Percentiles rank a stretch among this genome's conserved stretches.
These are phyloP conservation scores for Monascus ruber DNA, from an alignment of 2,329 filamentous ascomycete species.

Conservation along the genomic window DNA sequence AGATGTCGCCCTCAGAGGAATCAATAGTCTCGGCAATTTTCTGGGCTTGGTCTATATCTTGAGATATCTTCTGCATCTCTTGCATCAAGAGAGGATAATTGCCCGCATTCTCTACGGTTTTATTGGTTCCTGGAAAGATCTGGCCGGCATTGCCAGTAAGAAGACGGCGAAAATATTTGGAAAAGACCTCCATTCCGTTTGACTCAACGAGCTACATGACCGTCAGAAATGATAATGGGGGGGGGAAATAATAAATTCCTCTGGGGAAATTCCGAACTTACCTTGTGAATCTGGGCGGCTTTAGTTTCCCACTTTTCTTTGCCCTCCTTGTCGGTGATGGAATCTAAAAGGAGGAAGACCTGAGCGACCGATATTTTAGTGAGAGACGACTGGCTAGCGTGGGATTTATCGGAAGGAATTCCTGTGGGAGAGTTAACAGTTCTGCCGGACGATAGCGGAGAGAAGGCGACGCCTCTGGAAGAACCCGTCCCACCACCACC, in stretches of 20 bases:
- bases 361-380: slow-evolving; percentile 93
- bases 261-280: slow-evolving; percentile 34
- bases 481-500: slow-evolving; percentile 44
- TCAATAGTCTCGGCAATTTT: slow-evolving; percentile 93
- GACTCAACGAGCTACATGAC: slow-evolving; percentile 71
- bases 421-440: slow-evolving; percentile 43
- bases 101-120: slow-evolving; percentile 61
- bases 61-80: slow-evolving; percentile 77
- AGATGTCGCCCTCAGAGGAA: slow-evolving; percentile 79
- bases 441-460: slow-evolving; percentile 47
- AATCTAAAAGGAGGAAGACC: slow-evolving; percentile 85
- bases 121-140: slow-evolving; percentile 72
- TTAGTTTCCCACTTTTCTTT: slow-evolving; percentile 86
- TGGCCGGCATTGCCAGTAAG: slow-evolving; percentile 82
- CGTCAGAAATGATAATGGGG: not conserved
- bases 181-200: slow-evolving; percentile 98
- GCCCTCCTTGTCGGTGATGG: slow-evolving; percentile 88
- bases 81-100: slow-evolving; percentile 72
- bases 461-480: slow-evolving; percentile 47
- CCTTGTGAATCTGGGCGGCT: slow-evolving; percentile 83
- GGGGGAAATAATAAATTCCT: not conserved
- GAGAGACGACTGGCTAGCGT: slow-evolving; percentile 50
- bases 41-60: slow-evolving; percentile 68
- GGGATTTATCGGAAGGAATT: slow-evolving; percentile 39
- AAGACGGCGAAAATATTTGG: slow-evolving; percentile 88